phyloP scores from a whole-genome alignment of 2,329 filamentous ascomycete genomes.

The Kalaharituber pfeilii region DNA sequence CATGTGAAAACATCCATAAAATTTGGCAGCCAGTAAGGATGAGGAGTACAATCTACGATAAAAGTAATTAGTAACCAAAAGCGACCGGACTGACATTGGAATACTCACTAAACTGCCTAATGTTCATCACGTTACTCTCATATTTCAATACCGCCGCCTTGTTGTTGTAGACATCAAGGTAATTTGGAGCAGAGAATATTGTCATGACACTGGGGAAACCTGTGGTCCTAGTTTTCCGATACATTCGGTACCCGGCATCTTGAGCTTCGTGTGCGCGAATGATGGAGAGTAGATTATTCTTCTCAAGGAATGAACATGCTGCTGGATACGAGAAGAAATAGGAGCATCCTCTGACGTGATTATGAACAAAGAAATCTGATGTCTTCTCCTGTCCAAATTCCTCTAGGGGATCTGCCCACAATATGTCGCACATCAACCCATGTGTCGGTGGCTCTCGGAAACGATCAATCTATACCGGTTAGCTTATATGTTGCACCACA shows the following conservation, averaged over 20 bases:
- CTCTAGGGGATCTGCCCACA: conserved; percentile 95
- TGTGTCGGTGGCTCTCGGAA: conserved; percentile 96
- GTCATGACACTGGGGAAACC: conserved; percentile 99
- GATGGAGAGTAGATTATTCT: conserved; percentile 93
- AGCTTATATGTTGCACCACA: background rate
- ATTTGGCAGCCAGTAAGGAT: conserved; percentile 98
- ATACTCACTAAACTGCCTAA: conserved; percentile 64
- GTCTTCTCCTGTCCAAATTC: conserved; percentile 99
- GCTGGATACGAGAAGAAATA: conserved; percentile 99
- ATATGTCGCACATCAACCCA: conserved; percentile 96
- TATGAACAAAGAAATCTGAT: conserved; percentile 92
- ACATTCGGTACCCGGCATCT: conserved; percentile 98
- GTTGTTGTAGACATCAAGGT: conserved; percentile 99
- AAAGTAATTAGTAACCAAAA: too few species aligned
- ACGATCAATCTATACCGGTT: conserved; percentile 57
- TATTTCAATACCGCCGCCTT: conserved; percentile 98
- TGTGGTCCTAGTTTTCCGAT: conserved; percentile 92
- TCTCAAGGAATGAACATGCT: conserved; percentile 91
- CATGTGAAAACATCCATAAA: conserved; percentile 99
- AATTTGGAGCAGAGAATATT: conserved; percentile 97
- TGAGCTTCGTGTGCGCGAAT: conserved; percentile 97
- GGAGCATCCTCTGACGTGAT: conserved; percentile 93
- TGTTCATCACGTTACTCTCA: conserved; percentile 99
- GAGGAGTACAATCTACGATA: conserved; percentile 66
- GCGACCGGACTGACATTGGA: too few species aligned